These are phyloP conservation scores for Torulaspora maleeae DNA, from an alignment of 805 yeast species.

Conservation along the genomic window DNA sequence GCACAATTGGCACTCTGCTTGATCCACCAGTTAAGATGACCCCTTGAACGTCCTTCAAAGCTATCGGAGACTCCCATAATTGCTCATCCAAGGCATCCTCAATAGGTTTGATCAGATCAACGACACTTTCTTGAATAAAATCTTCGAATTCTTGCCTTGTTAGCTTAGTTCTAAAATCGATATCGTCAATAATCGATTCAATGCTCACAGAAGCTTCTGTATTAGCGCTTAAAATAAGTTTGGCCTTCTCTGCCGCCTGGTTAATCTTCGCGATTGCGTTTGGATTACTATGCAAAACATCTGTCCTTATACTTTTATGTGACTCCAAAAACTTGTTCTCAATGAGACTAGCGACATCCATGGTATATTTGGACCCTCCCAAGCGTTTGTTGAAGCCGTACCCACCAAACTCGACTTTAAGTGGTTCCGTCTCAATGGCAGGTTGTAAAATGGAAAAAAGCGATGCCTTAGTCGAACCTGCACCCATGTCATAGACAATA, in stretches of 20 bases:
- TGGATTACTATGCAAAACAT: slow-evolving; percentile 43
- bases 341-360: slow-evolving; percentile 56
- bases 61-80: slow-evolving; percentile 25
- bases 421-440: slow-evolving; percentile 39
- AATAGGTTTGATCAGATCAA: slow-evolving; percentile 52
- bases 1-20: slow-evolving; percentile 84
- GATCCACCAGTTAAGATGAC: slow-evolving; percentile 88
- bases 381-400: slow-evolving; percentile 61
- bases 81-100: slow-evolving; percentile 43
- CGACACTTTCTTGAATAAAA: slow-evolving; percentile 40
- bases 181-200: slow-evolving; percentile 68
- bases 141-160: slow-evolving; percentile 78
- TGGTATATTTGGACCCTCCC: slow-evolving; percentile 76
- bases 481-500: slow-evolving; percentile 85
- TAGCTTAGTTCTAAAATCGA: slow-evolving; percentile 64
- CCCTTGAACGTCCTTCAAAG: slow-evolving; percentile 46
- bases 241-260: slow-evolving; percentile 86
- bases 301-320: slow-evolving; percentile 38
- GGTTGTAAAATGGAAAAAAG: slow-evolving; percentile 55
- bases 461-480: slow-evolving; percentile 85
- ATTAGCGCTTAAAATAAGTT: slow-evolving; percentile 82
- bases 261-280: slow-evolving; percentile 63
- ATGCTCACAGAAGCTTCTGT: slow-evolving; percentile 69
- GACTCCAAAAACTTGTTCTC: slow-evolving; percentile 51
- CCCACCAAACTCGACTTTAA: slow-evolving; percentile 61